Percentiles rank a stretch among this genome's conserved stretches.
phyloP scores from a whole-genome alignment of 2,329 filamentous ascomycete species.

The Pseudocercospora cruenta region DNA sequence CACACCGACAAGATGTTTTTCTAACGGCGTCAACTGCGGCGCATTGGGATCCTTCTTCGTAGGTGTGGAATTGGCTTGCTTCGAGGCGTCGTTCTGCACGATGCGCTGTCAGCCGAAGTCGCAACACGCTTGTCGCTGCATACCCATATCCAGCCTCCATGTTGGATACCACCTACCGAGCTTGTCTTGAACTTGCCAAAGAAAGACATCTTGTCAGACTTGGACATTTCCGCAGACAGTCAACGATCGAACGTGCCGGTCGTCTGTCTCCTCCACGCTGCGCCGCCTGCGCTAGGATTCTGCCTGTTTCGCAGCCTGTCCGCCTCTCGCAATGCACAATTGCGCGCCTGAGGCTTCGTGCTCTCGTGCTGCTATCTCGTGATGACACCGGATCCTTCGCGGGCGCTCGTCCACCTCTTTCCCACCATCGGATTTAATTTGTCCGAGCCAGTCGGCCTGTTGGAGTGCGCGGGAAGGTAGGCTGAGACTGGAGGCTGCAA shows the following conservation, averaged over 20 bases:
- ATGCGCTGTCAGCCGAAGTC: conserved; percentile 24
- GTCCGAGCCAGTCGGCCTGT: conserved; percentile 10
- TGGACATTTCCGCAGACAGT: not conserved
- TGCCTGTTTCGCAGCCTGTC: not conserved
- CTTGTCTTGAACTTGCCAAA: conserved; percentile 58
- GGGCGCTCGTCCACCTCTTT: conserved; percentile 16
- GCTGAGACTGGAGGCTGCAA: not conserved
- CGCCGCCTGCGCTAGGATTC: conserved; percentile 14
- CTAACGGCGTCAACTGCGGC: conserved; percentile 61
- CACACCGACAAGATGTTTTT: conserved; percentile 80
- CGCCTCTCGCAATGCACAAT: conserved; percentile 1
- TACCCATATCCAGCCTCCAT: conserved; percentile 6
- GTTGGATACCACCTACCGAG: conserved; percentile 45
- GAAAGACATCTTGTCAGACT: conserved; percentile 52
- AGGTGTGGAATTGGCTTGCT: conserved; percentile 48
- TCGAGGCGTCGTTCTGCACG: conserved; percentile 51
- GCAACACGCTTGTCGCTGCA: conserved; percentile 9
- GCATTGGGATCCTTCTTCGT: conserved; percentile 64
- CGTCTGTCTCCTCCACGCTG: conserved; percentile 4
- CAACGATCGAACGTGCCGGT: not conserved
- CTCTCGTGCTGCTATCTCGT: conserved; percentile 13
- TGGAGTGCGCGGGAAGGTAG: not conserved
- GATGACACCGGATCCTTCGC: conserved; percentile 16
- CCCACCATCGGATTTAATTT: conserved; percentile 19
- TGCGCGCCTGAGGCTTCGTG: conserved; percentile 2